Percentiles rank a stretch among this genome's conserved stretches.
These are phyloP conservation scores for Nitzschia sp. DNA, from an alignment of 108 stramenopile genomes.

Conservation along the genomic window DNA sequence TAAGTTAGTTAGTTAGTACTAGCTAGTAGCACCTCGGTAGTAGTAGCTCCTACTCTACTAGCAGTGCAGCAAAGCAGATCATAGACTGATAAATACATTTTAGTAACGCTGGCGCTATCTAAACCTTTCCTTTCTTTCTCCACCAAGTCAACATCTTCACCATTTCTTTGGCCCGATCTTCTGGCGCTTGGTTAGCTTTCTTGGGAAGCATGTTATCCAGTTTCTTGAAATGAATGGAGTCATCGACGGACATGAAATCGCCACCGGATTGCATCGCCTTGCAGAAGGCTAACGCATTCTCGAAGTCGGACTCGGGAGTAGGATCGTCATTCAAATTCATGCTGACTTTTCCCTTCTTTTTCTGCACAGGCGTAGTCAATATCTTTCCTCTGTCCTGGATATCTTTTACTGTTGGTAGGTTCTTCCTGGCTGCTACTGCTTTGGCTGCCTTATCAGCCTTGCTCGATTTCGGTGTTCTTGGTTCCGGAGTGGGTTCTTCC, in stretches of 20 bases:
- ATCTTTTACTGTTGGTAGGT: background rate
- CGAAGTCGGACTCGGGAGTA: slow-evolving; percentile 7
- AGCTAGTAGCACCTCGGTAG: too few species aligned
- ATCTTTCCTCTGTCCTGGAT: background rate
- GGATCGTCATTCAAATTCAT: background rate
- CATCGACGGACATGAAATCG: background rate
- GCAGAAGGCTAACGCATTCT: slow-evolving; percentile 14
- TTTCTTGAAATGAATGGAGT: slow-evolving; percentile 25
- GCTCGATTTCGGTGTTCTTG: background rate
- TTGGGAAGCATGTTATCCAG: slow-evolving; percentile 27
- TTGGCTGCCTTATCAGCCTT: background rate
- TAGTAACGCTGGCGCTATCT: background rate
- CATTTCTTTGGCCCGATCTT: slow-evolving; percentile 28
- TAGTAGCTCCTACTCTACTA: too few species aligned
- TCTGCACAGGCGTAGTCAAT: slow-evolving; percentile 5
- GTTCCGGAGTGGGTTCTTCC: background rate
- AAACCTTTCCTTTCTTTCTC: slow-evolving; percentile 24
- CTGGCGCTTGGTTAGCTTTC: background rate
- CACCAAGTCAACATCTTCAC: slow-evolving; percentile 25
- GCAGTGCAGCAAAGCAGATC: too few species aligned
- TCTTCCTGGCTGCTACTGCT: background rate
- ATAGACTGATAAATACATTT: too few species aligned
- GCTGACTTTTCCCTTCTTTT: background rate
- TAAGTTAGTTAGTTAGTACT: too few species aligned
- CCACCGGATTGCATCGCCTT: background rate